Conservation (phyloP, 1,284 basidiomycete species). For the Laetiporus sulphureus region DNA sequence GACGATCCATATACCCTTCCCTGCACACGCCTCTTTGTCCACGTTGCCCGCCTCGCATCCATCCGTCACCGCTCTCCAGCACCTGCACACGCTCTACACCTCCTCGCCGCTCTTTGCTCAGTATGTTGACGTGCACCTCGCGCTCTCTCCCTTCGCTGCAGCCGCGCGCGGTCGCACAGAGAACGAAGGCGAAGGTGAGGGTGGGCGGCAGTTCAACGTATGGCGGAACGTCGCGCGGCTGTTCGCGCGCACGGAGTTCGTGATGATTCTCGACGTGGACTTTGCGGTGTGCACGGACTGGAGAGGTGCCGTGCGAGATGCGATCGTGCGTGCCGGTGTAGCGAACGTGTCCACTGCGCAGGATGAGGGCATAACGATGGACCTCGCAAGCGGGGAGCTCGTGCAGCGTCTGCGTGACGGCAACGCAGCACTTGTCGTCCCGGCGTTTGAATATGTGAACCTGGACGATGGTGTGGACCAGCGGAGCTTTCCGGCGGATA, state of each 20-base stretch:
- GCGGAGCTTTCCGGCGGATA: slow-evolving; percentile 55
- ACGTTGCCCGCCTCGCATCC: slow-evolving; percentile 21
- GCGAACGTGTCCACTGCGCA: background rate
- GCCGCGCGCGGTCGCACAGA: slow-evolving; percentile 8
- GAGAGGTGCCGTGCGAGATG: slow-evolving; percentile 42
- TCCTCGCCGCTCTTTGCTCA: slow-evolving; percentile 54
- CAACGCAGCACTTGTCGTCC: slow-evolving; percentile 63
- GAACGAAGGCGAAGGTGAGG: slow-evolving; percentile 19
- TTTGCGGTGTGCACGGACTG: slow-evolving; percentile 81
- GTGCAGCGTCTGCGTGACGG: slow-evolving; percentile 39
- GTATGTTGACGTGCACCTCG: slow-evolving; percentile 82
- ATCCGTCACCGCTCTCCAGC: slow-evolving; percentile 38
- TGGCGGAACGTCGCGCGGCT: slow-evolving; percentile 81
- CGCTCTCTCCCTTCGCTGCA: slow-evolving; percentile 64
- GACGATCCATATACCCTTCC: slow-evolving; percentile 58
- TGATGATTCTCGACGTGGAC: slow-evolving; percentile 87
- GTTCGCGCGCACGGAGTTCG: slow-evolving; percentile 72
- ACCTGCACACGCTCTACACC: slow-evolving; percentile 58
- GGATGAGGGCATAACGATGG: background rate
- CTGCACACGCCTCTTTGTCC: slow-evolving; percentile 20
- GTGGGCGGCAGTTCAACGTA: slow-evolving; percentile 75
- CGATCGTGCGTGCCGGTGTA: slow-evolving; percentile 6
- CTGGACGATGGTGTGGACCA: slow-evolving; percentile 55
- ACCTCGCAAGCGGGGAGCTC: slow-evolving; percentile 24
- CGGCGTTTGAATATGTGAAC: slow-evolving; percentile 71